Evolutionary conservation across 352 stramenopile genomes (phyloP).

Genomic region (Thalassiosira mediterranea): DNA sequence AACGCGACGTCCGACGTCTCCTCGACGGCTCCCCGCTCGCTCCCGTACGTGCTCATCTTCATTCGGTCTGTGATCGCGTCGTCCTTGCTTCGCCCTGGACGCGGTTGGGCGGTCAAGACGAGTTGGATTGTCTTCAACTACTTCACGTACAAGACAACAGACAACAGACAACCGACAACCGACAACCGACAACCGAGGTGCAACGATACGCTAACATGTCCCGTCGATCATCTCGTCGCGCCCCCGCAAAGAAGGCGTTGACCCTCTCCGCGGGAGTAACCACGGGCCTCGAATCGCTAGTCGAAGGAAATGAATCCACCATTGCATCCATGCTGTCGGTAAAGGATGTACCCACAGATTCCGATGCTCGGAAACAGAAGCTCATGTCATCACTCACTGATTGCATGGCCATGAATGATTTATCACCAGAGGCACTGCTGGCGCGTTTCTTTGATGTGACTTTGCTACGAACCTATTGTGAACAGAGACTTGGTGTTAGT

Average conservation of each 20-base stretch:
- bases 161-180: too few species aligned
- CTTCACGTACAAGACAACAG: too few species aligned
- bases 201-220: slow-evolving; percentile 5
- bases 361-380: background rate
- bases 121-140: too few species aligned
- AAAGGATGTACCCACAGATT: background rate
- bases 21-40: too few species aligned
- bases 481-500: slow-evolving; percentile 9
- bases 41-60: too few species aligned
- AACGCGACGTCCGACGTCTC: too few species aligned
- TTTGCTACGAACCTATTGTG: slow-evolving; percentile 9
- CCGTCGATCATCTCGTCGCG: slow-evolving; percentile 12
- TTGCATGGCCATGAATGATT: slow-evolving; percentile 22
- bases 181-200: too few species aligned
- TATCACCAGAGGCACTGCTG: slow-evolving; percentile 16
- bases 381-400: slow-evolving; percentile 12
- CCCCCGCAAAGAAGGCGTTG: background rate
- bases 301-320: slow-evolving; percentile 27
- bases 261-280: background rate
- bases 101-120: too few species aligned
- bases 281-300: slow-evolving; percentile 7
- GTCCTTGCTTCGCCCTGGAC: too few species aligned
- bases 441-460: slow-evolving; percentile 21
- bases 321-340: slow-evolving; percentile 24
- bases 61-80: too few species aligned